Evolutionary conservation across 805 yeast genomes (phyloP), one percentile per base, ranked within the genome.

Genomic region (Sugiyamaella smithiae): DNA sequence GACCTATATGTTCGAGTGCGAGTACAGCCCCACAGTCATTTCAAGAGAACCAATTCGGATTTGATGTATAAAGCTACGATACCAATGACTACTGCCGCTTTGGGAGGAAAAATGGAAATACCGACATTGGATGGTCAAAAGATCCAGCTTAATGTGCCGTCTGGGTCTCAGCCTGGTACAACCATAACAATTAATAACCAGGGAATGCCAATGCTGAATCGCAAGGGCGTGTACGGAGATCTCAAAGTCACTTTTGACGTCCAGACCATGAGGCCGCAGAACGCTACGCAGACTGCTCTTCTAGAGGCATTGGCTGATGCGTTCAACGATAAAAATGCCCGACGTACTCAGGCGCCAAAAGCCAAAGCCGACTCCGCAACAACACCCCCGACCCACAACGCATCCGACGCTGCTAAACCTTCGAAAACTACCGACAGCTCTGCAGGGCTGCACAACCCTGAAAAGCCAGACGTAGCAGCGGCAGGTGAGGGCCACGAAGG

Each of bases 251-350:
- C 79, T 9, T 75, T 89, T 57, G 79, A 80, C 43, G 85, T 93
- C 14, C 78, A 80, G 59, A 80, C 89, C 3, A 71, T 82, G 57
- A 77, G 81, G 49, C 95, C 98, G 1, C 76, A 77, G 48, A 84
- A 86, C 20, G 86, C 91, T 11, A 84, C 93, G 1, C 96, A 93
- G 66, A 84, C 82, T 9, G 95, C 95, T 24, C 71, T 93, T 48
- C 75, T 95, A 60, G 99, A 93, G 65, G 96, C 97, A 0, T 75
- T 93, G 54, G 99, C 99, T 1, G 97, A 89, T 62, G 85, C 95
- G 1, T 77, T 85, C 43, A 80, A 85, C 50, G 99, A 93, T 65
- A 73, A 73, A 37, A 76, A 74, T 20, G 99, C 99, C 2, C 85
- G 77, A 57, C 73, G 95, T 55, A 72, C 82, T 9, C 82, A 40